Percentiles rank a stretch among this genome's conserved stretches.
phyloP scores from a whole-genome alignment of 2,329 filamentous ascomycete genomes.

The Colletotrichum coccodes region DNA sequence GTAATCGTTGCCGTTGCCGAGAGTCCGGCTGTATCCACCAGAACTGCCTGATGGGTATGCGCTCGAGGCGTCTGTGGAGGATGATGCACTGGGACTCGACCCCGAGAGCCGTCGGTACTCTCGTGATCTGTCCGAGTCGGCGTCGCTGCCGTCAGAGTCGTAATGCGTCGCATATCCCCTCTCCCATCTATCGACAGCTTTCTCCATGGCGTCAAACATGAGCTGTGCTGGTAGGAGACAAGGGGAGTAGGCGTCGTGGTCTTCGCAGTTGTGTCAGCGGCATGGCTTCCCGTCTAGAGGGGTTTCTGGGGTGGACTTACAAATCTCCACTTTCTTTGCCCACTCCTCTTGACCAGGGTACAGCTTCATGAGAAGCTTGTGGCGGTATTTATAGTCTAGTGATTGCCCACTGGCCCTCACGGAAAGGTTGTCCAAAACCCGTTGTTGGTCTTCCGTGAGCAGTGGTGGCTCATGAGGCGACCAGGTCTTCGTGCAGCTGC shows the following conservation, averaged over 20 bases:
- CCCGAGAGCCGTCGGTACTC: constrained; percentile 23
- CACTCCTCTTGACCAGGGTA: constrained; percentile 30
- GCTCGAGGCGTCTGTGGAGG: constrained; percentile 28
- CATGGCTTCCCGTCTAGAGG: too few species aligned
- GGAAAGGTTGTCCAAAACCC: constrained; percentile 24
- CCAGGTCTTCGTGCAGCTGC: constrained; percentile 24
- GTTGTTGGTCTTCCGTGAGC: constrained; percentile 23
- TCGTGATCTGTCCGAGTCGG: constrained; percentile 24
- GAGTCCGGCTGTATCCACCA: constrained; percentile 18
- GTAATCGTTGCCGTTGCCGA: constrained; percentile 13
- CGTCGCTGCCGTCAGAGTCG: constrained; percentile 29
- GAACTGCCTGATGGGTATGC: constrained; percentile 16
- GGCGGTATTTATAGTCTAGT: constrained; percentile 28
- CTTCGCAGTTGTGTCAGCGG: background rate
- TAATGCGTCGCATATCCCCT: constrained; percentile 23
- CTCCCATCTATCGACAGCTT: constrained; percentile 28
- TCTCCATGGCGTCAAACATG: constrained; percentile 31
- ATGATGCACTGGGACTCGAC: constrained; percentile 24
- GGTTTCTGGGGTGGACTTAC: background rate
- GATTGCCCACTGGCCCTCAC: constrained; percentile 27
- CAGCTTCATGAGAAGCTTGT: constrained; percentile 31
- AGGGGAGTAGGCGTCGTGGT: constrained; percentile 30
- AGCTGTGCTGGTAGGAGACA: constrained; percentile 25
- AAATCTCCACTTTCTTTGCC: constrained; percentile 27
- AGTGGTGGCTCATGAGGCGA: constrained; percentile 21